These are phyloP conservation scores for Gossypium thurberi DNA, from an alignment of 345 rosid species.

Conservation along the genomic window DNA sequence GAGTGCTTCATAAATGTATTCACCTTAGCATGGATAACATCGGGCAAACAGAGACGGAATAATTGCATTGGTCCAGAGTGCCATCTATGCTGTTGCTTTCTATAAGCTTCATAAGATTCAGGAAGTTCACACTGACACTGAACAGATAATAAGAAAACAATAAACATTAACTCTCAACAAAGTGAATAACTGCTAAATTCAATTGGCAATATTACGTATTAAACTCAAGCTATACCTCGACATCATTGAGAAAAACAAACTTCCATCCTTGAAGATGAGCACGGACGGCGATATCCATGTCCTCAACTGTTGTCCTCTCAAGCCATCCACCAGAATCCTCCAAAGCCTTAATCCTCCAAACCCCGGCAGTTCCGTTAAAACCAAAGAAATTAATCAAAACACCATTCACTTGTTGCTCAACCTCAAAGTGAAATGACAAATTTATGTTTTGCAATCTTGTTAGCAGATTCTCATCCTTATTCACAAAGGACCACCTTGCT, in stretches of 20 bases:
- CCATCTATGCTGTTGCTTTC: constrained; percentile 95
- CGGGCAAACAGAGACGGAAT: constrained; percentile 82
- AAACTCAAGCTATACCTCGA: constrained; percentile 50
- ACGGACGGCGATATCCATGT: constrained; percentile 94
- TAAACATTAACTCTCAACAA: constrained; percentile 1
- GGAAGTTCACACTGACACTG: constrained; percentile 94
- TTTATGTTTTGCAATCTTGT: constrained; percentile 87
- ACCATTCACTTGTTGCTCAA: constrained; percentile 92
- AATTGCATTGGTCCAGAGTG: constrained; percentile 98
- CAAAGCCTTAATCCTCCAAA: constrained; percentile 92
- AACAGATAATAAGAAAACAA: constrained; percentile 5
- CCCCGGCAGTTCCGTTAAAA: constrained; percentile 94
- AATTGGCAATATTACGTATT: neutral
- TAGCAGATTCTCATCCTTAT: constrained; percentile 81
- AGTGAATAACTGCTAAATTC: neutral
- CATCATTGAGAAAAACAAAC: constrained; percentile 76
- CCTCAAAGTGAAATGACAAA: constrained; percentile 88
- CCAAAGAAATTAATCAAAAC: constrained; percentile 81
- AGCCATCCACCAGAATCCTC: constrained; percentile 96
- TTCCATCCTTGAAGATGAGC: constrained; percentile 97
- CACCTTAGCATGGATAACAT: constrained; percentile 70
- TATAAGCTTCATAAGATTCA: constrained; percentile 88
- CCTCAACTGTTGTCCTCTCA: constrained; percentile 95
- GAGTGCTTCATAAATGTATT: neutral
- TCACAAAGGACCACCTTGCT: constrained; percentile 94